A percentile compares a stretch with the other conserved stretches of the same genome.
Conservation (phyloP, 2,329 filamentous ascomycete genomes). For the Pezicula neosporulosa region DNA sequence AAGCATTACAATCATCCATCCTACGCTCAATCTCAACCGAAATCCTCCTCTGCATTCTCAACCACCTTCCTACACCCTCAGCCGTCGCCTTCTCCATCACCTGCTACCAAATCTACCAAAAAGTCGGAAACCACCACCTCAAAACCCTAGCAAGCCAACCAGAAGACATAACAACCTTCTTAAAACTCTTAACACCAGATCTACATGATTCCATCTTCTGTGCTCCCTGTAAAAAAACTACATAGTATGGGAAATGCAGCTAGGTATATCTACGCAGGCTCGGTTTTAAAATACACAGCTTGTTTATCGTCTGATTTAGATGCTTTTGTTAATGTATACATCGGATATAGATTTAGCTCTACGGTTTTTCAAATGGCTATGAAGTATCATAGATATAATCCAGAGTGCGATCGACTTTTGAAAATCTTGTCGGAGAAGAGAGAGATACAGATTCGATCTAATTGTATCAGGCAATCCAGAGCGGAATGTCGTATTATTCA, state of each 20-base stretch:
- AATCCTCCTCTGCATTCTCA: slow-evolving; percentile 5
- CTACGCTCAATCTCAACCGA: slow-evolving; percentile 6
- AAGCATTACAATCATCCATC: slow-evolving; percentile 1
- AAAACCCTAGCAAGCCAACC: not conserved
- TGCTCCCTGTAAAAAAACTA: slow-evolving; percentile 7
- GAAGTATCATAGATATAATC: slow-evolving; percentile 10
- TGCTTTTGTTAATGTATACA: not conserved
- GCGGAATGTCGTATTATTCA: slow-evolving; percentile 7
- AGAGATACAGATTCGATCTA: not conserved
- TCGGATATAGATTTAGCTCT: slow-evolving; percentile 4
- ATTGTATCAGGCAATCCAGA: not conserved
- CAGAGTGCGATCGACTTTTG: slow-evolving; percentile 4
- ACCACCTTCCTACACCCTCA: slow-evolving; percentile 10
- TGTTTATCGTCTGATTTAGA: slow-evolving; percentile 3
- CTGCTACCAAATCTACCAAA: slow-evolving; percentile 5
- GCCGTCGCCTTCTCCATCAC: slow-evolving; percentile 10
- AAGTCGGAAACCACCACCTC: slow-evolving; percentile 6
- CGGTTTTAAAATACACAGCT: not conserved
- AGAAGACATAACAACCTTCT: slow-evolving; percentile 4
- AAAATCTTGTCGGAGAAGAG: slow-evolving; percentile 2
- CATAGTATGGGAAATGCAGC: slow-evolving; percentile 11
- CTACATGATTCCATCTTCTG: slow-evolving; percentile 10
- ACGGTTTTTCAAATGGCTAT: slow-evolving; percentile 13
- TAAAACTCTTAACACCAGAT: slow-evolving; percentile 12
- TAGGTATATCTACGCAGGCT: slow-evolving; percentile 5